Evolutionary conservation across 139 green algal genomes (phyloP).

Genomic region (Closterium sp.): DNA sequence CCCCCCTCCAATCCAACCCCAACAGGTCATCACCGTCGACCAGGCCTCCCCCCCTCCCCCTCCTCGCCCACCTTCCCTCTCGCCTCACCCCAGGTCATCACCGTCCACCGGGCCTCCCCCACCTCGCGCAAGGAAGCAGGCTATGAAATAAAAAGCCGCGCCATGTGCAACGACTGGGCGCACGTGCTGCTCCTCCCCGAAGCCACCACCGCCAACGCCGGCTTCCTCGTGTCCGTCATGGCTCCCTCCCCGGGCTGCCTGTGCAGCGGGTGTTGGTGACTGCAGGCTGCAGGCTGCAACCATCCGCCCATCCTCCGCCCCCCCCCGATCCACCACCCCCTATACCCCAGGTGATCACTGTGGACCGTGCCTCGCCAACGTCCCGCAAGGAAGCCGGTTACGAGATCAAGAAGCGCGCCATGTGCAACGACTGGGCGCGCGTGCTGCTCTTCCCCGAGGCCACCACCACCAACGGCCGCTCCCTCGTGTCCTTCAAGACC

Average conservation of each 20-base stretch:
- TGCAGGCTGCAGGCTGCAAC: too few relatives aligned
- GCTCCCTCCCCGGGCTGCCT: too few relatives aligned
- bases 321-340: neutral
- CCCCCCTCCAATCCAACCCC: too few relatives aligned
- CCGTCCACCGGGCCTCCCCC: conserved; percentile 15
- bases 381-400: conserved; percentile 14
- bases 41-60: neutral
- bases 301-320: neutral
- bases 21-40: too few relatives aligned
- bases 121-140: conserved; percentile 26
- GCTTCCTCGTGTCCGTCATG: too few relatives aligned
- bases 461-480: conserved; percentile 46
- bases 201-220: conserved; percentile 47
- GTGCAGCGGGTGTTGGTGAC: too few relatives aligned
- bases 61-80: neutral
- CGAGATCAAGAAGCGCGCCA: conserved; percentile 34
- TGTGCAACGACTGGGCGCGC: conserved; percentile 47
- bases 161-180: conserved; percentile 48
- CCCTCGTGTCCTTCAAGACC: conserved; percentile 44
- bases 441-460: conserved; percentile 40
- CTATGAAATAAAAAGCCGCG: conserved; percentile 28
- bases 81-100: neutral
- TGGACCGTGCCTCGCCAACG: conserved; percentile 9
- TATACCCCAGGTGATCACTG: neutral
- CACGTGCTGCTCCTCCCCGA: conserved; percentile 37